Percentiles rank a stretch among this genome's conserved stretches.
phyloP scores from a whole-genome alignment of 2,329 filamentous ascomycete species.

The Stachybotrys chartarum region DNA sequence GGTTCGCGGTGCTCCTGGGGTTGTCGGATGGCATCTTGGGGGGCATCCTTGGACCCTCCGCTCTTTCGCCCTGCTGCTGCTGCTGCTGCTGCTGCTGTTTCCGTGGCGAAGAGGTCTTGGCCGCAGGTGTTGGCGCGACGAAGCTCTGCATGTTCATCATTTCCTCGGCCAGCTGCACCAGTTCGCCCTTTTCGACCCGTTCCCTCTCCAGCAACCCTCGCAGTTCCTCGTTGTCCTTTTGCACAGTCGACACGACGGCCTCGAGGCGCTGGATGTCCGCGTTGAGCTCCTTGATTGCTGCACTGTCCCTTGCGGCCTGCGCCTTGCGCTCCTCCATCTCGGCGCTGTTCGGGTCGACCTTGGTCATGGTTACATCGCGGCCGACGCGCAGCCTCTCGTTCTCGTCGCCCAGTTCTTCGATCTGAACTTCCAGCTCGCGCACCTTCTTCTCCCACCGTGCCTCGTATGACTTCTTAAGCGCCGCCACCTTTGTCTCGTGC shows the following conservation, averaged over 20 bases:
- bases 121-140: constrained; percentile 16
- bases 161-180: constrained; percentile 76
- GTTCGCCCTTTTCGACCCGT: constrained; percentile 75
- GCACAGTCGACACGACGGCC: constrained; percentile 63
- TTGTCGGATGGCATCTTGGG: constrained; percentile 27
- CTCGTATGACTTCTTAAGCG: constrained; percentile 80
- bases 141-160: constrained; percentile 65
- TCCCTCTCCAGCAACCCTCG: constrained; percentile 63
- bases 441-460: constrained; percentile 84
- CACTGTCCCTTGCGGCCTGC: constrained; percentile 57
- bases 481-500: constrained; percentile 91
- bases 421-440: constrained; percentile 64
- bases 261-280: constrained; percentile 70
- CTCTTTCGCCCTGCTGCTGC: constrained; percentile 12
- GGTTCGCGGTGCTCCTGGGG: constrained; percentile 40
- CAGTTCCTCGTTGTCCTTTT: constrained; percentile 61
- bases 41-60: constrained; percentile 15
- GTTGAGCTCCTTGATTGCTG: constrained; percentile 61
- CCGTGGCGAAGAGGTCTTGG: constrained; percentile 6
- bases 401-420: constrained; percentile 63
- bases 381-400: constrained; percentile 66
- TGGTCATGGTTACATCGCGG: constrained; percentile 59
- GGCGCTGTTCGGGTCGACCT: constrained; percentile 39
- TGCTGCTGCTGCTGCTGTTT: constrained; percentile 13
- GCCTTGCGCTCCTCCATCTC: constrained; percentile 43